These are phyloP conservation scores for Mucor mucedo DNA, from an alignment of 371 early-diverging fungal genomes.

Conservation along the genomic window DNA sequence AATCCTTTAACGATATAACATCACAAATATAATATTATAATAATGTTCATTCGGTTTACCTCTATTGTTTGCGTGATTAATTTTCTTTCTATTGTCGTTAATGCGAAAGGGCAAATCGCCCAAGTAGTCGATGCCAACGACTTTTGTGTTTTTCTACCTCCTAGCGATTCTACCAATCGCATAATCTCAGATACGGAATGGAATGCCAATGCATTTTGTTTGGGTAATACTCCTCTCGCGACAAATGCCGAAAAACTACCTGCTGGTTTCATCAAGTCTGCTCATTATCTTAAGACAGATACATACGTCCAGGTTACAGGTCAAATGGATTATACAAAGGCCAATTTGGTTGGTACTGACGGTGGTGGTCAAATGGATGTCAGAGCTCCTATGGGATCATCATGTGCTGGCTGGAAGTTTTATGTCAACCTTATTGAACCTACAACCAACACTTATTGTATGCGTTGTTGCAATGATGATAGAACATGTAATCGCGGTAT, in stretches of 20 bases:
- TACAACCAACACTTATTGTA: slow-evolving; percentile 53
- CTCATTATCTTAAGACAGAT: slow-evolving; percentile 10
- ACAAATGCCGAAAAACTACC: slow-evolving; percentile 50
- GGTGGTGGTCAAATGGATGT: slow-evolving; percentile 64
- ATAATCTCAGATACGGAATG: slow-evolving; percentile 55
- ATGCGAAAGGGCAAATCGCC: slow-evolving; percentile 33
- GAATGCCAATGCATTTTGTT: slow-evolving; percentile 55
- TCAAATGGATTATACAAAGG: slow-evolving; percentile 57
- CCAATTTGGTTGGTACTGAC: slow-evolving; percentile 46
- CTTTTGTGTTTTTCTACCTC: slow-evolving; percentile 63
- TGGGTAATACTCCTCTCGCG: slow-evolving; percentile 45
- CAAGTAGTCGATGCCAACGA: slow-evolving; percentile 48
- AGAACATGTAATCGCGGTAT: slow-evolving; percentile 53
- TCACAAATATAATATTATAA: too few species aligned
- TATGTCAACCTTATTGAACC: slow-evolving; percentile 65
- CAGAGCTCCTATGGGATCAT: slow-evolving; percentile 52
- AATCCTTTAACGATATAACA: too few species aligned
- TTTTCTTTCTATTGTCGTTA: not conserved
- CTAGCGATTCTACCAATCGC: slow-evolving; percentile 37
- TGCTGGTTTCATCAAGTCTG: slow-evolving; percentile 36
- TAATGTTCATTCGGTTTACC: too few species aligned
- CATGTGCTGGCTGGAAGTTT: slow-evolving; percentile 56
- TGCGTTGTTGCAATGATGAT: slow-evolving; percentile 57
- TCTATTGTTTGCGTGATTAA: too few species aligned
- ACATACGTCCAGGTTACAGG: slow-evolving; percentile 61